Evolutionary conservation across 1,284 basidiomycete genomes (phyloP).

Genomic region (Ganoderma meredithae): DNA sequence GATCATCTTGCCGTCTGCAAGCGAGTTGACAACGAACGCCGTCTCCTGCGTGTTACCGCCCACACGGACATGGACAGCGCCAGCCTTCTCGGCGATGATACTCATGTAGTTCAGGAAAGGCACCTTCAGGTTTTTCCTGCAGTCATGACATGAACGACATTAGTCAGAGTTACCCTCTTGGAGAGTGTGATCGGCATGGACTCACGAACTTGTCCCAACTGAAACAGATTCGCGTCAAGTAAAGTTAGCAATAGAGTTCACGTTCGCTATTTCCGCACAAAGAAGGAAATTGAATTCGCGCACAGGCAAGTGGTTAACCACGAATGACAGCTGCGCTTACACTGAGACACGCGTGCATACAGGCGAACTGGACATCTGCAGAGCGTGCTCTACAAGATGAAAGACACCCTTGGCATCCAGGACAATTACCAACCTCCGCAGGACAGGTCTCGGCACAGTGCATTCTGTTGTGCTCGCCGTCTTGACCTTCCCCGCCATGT

Average conservation of each 20-base stretch:
- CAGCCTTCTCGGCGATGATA: slow-evolving; percentile 63
- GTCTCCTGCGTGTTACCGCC: slow-evolving; percentile 80
- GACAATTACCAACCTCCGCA: too few species aligned
- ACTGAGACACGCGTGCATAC: too few species aligned
- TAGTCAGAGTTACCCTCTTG: background rate
- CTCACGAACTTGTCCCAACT: slow-evolving; percentile 34
- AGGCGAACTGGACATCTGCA: too few species aligned
- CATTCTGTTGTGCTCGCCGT: too few species aligned
- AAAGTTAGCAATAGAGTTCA: slow-evolving; percentile 5
- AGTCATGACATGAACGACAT: background rate
- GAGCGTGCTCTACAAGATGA: too few species aligned
- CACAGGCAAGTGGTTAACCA: background rate
- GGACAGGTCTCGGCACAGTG: too few species aligned
- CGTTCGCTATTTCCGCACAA: background rate
- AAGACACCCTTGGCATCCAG: too few species aligned
- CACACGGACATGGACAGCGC: slow-evolving; percentile 64
- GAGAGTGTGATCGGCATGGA: slow-evolving; percentile 29
- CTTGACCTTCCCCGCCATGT: too few species aligned
- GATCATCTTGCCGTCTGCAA: slow-evolving; percentile 54
- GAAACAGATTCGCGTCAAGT: background rate
- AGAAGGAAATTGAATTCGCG: background rate
- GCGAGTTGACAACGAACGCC: slow-evolving; percentile 54
- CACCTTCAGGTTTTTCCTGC: slow-evolving; percentile 56
- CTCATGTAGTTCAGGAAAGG: slow-evolving; percentile 80
- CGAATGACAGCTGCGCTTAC: background rate